phyloP scores from a whole-genome alignment of 257 asterid genomes.

The Eustoma russellianum region DNA sequence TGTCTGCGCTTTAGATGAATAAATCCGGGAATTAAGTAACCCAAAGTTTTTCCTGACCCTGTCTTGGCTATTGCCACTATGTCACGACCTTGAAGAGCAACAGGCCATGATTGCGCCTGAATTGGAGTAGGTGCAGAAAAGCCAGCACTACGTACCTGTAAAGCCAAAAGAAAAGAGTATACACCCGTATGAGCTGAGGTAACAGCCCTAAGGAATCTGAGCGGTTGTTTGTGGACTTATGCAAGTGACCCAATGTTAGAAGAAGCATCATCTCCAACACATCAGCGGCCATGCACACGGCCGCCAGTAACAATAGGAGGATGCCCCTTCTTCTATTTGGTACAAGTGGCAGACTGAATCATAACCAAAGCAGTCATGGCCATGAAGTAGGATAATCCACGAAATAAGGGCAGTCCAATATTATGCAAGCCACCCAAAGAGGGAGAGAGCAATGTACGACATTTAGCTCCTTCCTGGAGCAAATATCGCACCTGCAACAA shows the following conservation, averaged over 20 bases:
- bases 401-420: constrained; percentile 62
- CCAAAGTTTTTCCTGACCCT: constrained; percentile 93
- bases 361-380: constrained; percentile 61
- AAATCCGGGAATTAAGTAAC: constrained; percentile 87
- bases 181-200: constrained; percentile 32
- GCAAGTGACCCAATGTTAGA: constrained; percentile 51
- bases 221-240: constrained; percentile 28
- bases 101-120: constrained; percentile 99
- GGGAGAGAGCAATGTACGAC: constrained; percentile 77
- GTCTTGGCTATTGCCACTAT: constrained; percentile 98
- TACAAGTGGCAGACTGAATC: constrained; percentile 64
- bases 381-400: constrained; percentile 61
- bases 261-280: constrained; percentile 67
- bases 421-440: constrained; percentile 55
- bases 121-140: constrained; percentile 93
- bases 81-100: constrained; percentile 82
- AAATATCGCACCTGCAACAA: constrained; percentile 96
- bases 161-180: constrained; percentile 26
- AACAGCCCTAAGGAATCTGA: constrained; percentile 25
- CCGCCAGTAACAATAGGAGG: constrained; percentile 67
- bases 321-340: constrained; percentile 64
- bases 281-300: constrained; percentile 56
- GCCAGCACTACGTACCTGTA: constrained; percentile 82
- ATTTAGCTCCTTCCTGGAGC: constrained; percentile 93
- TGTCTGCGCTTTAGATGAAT: constrained; percentile 55